Evolutionary conservation across 441 rosid species (phyloP).

Genomic region (Populus hybrid): DNA sequence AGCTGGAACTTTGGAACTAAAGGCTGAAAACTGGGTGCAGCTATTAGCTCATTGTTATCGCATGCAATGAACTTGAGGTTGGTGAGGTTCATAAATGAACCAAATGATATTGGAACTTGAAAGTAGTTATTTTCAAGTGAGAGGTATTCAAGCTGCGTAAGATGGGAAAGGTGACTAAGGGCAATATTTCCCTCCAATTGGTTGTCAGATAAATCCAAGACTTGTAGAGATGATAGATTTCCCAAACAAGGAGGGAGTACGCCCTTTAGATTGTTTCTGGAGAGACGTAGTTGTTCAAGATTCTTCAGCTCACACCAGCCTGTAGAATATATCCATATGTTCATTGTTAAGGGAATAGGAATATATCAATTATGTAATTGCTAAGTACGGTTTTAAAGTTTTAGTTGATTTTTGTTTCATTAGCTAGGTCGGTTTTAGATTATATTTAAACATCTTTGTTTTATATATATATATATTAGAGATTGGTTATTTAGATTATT

Average conservation of each 20-base stretch:
- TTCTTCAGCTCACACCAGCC: constrained; percentile 17
- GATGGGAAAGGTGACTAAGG: neutral
- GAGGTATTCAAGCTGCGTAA: constrained; percentile 5
- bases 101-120: constrained; percentile 1
- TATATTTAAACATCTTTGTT: too few relatives aligned
- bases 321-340: neutral
- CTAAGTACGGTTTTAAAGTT: too few relatives aligned
- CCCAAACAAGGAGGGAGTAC: constrained; percentile 23
- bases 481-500: too few relatives aligned
- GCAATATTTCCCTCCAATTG: constrained; percentile 14
- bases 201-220: neutral
- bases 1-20: too few relatives aligned
- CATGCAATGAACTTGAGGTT: too few relatives aligned
- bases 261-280: neutral
- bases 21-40: too few relatives aligned
- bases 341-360: neutral
- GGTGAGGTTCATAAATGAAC: constrained; percentile 16
- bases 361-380: too few relatives aligned
- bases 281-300: neutral
- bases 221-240: constrained; percentile 19
- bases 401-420: too few relatives aligned
- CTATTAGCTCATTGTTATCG: too few relatives aligned
- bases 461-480: too few relatives aligned
- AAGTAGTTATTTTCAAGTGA: neutral
- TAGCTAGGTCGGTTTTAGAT: too few relatives aligned